Base-by-base conservation (phyloP, 495 filamentous ascomycete genomes). In the Penicillium soppii region DNA sequence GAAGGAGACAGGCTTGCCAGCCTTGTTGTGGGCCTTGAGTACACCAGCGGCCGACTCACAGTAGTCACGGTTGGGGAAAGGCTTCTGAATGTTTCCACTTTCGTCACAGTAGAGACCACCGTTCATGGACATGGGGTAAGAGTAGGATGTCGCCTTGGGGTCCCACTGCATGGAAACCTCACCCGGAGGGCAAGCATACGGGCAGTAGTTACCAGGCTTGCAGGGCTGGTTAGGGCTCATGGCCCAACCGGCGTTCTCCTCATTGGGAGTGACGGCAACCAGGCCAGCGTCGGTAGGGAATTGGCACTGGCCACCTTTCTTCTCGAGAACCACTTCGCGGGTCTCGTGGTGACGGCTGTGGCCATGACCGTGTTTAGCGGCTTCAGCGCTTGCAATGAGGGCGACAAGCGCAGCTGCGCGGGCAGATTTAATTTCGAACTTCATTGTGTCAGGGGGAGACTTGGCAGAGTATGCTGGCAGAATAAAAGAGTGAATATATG, bases 81-180 rank as follows among this genome's bases (percentile, higher is more conserved):
- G 85, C 70, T 90, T 90, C 45, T 83, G 68, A 36, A 89, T 78
- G 29, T 79, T 69, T 32, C 89, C 89, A 50, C 78, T 68, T 12
- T 77, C 66, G 45, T 90, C 81, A 69, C 89, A 94, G 59, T 84
- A 89, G 4, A 92, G 69, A 52, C 89, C 89, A 45, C 89, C 89
- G 41, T 87, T 82, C 82, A 89, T 89, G 5, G 88, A 91, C 57
- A 80, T 60, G 1, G 87, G 86, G 56, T 85, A 90, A 20, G 64
- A 67, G 62, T 91, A 91, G 2, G 72, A 77, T 7, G 84, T 88
- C 26, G 82, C 81, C 20, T 81, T 67, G 6, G 83, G 82, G 65
- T 90, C 82, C 89, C 89, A 94, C 66, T 94, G 89, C 57, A 83
- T 82, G 71, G 85, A 89, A 12, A 92, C 78, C 65, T 90, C 79